Base-by-base conservation (phyloP, 208 protist species). In the Zelonia costaricensis region DNA sequence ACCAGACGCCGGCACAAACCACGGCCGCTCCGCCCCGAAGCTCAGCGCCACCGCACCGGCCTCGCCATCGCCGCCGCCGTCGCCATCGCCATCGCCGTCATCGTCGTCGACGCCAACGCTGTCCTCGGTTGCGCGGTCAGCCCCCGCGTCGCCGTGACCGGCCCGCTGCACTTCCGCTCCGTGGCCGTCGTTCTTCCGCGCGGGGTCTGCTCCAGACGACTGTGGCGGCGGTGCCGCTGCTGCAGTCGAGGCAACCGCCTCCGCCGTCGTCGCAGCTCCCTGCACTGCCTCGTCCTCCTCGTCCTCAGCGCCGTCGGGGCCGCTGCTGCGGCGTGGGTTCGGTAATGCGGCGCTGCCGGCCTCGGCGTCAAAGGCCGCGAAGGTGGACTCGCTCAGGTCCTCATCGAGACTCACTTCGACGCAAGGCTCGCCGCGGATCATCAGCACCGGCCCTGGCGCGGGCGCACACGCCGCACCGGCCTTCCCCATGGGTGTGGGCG, bases 1-100 rank as follows among this genome's bases (percentile, higher is more conserved):
- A 27, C 84, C 80, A 16, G 61, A 58, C 0, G 69, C 4, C 5
- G 80, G 82, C n/a, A 88, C 62, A 68, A 87, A 87, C 80, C 82
- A 89, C n/a, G 80, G 86, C 46, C 33, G 59, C 15, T 54, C 42
- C 13, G 51, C 38, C 16, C 43, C 66, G 27, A 73, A 64, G 22
- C 46, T 36, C 6, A 73, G 35, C 18, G 35, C 49, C 1, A 51
- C 10, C 13, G 64, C 48, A 0, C 42, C 35, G 6, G 46, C 52
- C 33, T 61, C 62, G 18, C 7, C 44, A 10, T 16, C 52, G 3
- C 33, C 7, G 47, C 51, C 51, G 30, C 25, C 58, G n/a, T 71
- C 68, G 22, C 40, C 58, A 2, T 65, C 40, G 12, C 63, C 65
- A 2, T 44, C 39, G n/a, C 15, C 42, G 23, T 12, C 59, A 20